Evolutionary conservation across 495 filamentous ascomycete species (phyloP), one percentile per base, ranked within the genome.

Genomic region (Penicillium egyptiacum): DNA sequence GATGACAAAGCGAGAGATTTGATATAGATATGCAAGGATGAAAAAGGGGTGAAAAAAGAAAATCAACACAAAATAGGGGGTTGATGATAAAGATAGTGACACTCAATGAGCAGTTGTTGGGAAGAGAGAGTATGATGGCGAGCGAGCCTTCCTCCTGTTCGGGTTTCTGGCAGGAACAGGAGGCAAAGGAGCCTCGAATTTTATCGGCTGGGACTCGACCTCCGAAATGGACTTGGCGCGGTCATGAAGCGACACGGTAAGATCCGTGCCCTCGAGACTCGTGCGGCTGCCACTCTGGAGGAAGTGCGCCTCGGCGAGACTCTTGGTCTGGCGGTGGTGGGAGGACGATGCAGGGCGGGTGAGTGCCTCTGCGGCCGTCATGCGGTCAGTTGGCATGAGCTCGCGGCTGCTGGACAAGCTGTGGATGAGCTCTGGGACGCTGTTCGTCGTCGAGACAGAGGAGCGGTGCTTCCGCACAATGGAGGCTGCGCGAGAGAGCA

Each of bases 381-480:
- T 47, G 17, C 66, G 67, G 37, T 77, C 75, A 0, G 66, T 65
- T 5, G 69, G 57, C 56, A 69, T 69, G 39, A 75, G 66, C 56
- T 81, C 79, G 26, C 79, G 74, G 63, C 76, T 80, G 57, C 58
- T 79, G 16, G 70, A 72, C 4, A 76, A 65, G 55, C 78, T 79
- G 53, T 80, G 71, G 7, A 83, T 68, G 19, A 85, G 70, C 37
- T 86, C 83, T 0, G 83, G 82, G 5, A 85, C 69, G 54, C 81
- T 83, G 30, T 69, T 73, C n/a, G 79, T 73, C 16, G 79, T 73
- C 0, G 83, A 86, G 23, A 79, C 75, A 0, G 79, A 78, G 10
- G 81, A 85, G 57, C 81, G 81, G 59, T 78, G 79, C 52, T 79
- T 79, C 31, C 80, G 79, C 19, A 75, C 73, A 50, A 80, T 74